phyloP scores from a whole-genome alignment of 1,284 basidiomycete species.

The Ceratobasidium sp. region DNA sequence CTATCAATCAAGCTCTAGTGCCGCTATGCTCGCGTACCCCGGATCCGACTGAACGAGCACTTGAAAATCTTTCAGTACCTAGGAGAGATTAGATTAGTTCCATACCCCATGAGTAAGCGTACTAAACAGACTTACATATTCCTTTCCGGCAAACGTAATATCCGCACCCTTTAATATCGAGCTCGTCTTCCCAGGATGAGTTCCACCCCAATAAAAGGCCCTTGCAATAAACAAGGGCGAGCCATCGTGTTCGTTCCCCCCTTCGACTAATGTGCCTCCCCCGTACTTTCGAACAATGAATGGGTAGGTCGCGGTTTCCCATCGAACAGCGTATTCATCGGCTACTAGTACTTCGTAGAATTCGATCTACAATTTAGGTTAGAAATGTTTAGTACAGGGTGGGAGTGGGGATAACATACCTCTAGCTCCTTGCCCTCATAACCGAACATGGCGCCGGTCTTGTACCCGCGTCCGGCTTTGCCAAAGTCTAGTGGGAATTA shows the following conservation, averaged over 20 bases:
- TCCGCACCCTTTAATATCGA: slow-evolving; percentile 20
- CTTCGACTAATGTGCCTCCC: slow-evolving; percentile 26
- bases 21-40: slow-evolving; percentile 4
- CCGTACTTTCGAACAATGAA: slow-evolving; percentile 21
- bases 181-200: slow-evolving; percentile 39
- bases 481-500: slow-evolving; percentile 11
- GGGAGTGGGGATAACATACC: neutral
- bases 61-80: slow-evolving; percentile 37
- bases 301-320: slow-evolving; percentile 31
- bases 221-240: slow-evolving; percentile 27
- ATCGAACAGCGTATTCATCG: slow-evolving; percentile 12
- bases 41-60: slow-evolving; percentile 9
- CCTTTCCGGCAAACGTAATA: slow-evolving; percentile 31
- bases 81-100: neutral
- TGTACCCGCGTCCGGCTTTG: slow-evolving; percentile 28
- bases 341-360: slow-evolving; percentile 38
- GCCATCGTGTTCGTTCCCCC: slow-evolving; percentile 29
- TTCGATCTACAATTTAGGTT: slow-evolving; percentile 2
- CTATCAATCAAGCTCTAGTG: no score
- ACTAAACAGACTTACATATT: slow-evolving; percentile 18
- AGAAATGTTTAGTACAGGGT: neutral
- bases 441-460: slow-evolving; percentile 34
- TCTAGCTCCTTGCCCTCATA: slow-evolving; percentile 33
- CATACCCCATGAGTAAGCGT: neutral
- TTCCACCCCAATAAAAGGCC: slow-evolving; percentile 33